Base-by-base conservation (phyloP, 2,329 filamentous ascomycete genomes). In the Pseudogymnoascus sp. region DNA sequence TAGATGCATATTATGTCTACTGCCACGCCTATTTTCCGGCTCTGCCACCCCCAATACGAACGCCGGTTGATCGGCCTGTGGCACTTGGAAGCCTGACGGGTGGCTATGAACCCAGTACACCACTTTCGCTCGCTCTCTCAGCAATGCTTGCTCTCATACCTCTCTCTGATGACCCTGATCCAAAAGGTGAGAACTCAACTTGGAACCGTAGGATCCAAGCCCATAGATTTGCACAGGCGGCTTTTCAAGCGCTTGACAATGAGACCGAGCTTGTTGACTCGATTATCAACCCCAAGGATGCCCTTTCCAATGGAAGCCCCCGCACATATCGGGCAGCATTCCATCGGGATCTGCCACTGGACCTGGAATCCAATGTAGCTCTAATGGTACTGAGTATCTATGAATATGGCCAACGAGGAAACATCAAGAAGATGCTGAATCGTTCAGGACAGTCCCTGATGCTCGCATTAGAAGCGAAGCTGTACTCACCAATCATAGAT, bases 321-420 rank as follows among this genome's bases (percentile, higher is more conserved):
- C 10, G 73, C 71, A 31, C 71, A 68, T 67, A 69, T 40, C 72
- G 79, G 59, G 67, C 72, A 35, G 76, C 76, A 3, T 80, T 82
- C 61, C 80, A 82, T 67, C 71, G 76, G 0, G 68, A 71, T 2
- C 73, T 79, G 4, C 79, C 79, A 2, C 63, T 78, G 1, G 78
- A 81, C 64, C 70, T 80, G 4, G 80, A 82, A 67, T 75, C 74
- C 68, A 76, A 81, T 38, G 72, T 82, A 31, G 79, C 80, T 2
- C 71, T 82, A 35, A 72, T 80, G 59, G 67, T 82, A 11, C 70
- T 82, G 1, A 80, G 79, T 66, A 75, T 80, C 4, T 82, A 82
- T 67, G 80, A 82, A 69, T 82, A 82, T 70, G 76, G 78, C 0
- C 80, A 82, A 64, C 74, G 80, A 5, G 80, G 80, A 0, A 82